phyloP scores from a whole-genome alignment of 148 eudicot species.

The Vaccinium corymbosum region DNA sequence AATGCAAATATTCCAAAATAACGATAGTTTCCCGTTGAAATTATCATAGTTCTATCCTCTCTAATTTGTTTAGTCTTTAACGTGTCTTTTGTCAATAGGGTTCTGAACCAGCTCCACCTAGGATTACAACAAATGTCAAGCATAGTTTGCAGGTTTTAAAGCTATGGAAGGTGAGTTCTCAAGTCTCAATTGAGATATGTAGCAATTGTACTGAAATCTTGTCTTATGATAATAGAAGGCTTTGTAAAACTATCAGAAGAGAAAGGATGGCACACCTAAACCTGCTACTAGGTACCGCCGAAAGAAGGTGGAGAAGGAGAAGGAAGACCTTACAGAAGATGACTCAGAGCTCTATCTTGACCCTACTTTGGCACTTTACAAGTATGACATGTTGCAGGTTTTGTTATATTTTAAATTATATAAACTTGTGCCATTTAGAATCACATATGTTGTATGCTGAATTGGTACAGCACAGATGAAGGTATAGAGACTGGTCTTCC shows the following conservation, averaged over 20 bases:
- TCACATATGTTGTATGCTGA: slow-evolving; percentile 16
- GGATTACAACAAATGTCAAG: slow-evolving; percentile 92
- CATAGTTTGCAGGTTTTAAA: slow-evolving; percentile 82
- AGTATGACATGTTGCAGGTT: slow-evolving; percentile 43
- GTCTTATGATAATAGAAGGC: slow-evolving; percentile 8
- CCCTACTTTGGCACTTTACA: slow-evolving; percentile 74
- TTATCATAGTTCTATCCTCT: not conserved
- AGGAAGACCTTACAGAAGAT: slow-evolving; percentile 80
- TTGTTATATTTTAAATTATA: slow-evolving; percentile 14
- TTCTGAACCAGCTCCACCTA: slow-evolving; percentile 67
- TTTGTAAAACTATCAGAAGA: slow-evolving; percentile 63
- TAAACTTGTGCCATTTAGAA: slow-evolving; percentile 14
- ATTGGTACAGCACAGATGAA: slow-evolving; percentile 65
- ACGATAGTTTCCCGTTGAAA: not conserved
- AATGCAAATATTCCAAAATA: not conserved
- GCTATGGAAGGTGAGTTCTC: slow-evolving; percentile 67
- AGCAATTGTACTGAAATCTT: not conserved
- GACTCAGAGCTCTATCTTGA: slow-evolving; percentile 63
- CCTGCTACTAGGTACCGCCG: slow-evolving; percentile 91
- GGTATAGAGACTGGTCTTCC: slow-evolving; percentile 72
- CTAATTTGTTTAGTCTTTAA: not conserved
- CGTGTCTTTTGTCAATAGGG: slow-evolving; percentile 38
- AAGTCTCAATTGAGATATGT: slow-evolving; percentile 2
- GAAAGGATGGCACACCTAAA: slow-evolving; percentile 56
- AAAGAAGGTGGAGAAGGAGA: slow-evolving; percentile 82